Percentiles rank a stretch among this genome's conserved stretches.
Evolutionary conservation across 192 early-diverging fungal genomes (phyloP).

Genomic region (Funneliformis mosseae): DNA sequence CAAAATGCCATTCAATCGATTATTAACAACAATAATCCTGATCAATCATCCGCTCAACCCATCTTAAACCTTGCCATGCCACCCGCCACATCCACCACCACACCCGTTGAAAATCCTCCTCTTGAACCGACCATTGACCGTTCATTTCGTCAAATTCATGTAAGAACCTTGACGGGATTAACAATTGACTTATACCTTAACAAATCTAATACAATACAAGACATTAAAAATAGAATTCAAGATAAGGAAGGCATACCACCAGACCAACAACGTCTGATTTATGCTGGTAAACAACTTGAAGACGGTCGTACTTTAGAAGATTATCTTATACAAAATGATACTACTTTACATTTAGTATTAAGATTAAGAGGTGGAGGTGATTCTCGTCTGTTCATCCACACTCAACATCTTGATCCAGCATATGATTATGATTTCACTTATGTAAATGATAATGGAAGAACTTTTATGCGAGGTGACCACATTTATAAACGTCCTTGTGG

Average conservation of each 20-base stretch:
- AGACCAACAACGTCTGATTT: conserved; percentile 81
- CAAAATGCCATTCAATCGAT: background rate
- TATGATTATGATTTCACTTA: conserved; percentile 31
- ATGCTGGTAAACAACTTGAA: conserved; percentile 83
- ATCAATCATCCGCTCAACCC: background rate
- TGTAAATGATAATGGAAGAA: background rate
- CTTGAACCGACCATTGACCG: background rate
- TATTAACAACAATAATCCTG: background rate
- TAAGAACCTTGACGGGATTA: conserved; percentile 91
- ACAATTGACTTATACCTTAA: conserved; percentile 91
- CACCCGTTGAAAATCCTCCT: background rate
- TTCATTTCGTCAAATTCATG: conserved; percentile 54
- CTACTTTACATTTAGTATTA: conserved; percentile 77
- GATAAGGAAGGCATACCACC: conserved; percentile 87
- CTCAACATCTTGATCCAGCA: background rate
- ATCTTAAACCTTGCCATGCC: too few relatives aligned
- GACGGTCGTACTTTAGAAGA: conserved; percentile 74
- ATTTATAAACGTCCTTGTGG: conserved; percentile 16
- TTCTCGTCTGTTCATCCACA: conserved; percentile 34
- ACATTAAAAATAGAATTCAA: conserved; percentile 84
- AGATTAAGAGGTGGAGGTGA: conserved; percentile 74
- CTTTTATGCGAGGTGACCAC: background rate
- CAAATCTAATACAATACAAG: conserved; percentile 75
- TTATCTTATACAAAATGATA: conserved; percentile 87
- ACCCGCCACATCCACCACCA: too few relatives aligned